Conservation (phyloP, 2,329 filamentous ascomycete genomes). For the Fusarium devonianum region DNA sequence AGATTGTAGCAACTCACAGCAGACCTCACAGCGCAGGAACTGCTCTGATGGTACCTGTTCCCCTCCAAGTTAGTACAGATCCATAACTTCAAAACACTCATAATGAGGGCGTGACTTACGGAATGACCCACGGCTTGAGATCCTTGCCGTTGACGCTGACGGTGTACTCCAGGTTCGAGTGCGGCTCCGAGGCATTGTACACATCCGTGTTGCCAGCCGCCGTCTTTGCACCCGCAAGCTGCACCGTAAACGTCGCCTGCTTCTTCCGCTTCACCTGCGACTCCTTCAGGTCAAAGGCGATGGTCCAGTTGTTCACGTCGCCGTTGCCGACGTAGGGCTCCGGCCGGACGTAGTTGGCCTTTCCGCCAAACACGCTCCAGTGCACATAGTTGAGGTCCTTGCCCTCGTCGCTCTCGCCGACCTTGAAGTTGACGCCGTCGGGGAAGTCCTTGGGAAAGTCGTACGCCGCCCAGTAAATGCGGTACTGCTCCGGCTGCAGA, state of each 20-base stretch:
- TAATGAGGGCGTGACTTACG: conserved; percentile 47
- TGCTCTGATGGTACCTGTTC: conserved; percentile 39
- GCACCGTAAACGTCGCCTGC: conserved; percentile 66
- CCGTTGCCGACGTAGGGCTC: conserved; percentile 52
- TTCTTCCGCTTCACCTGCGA: conserved; percentile 51
- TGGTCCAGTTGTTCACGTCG: conserved; percentile 66
- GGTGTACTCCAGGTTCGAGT: conserved; percentile 59
- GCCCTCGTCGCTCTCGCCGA: conserved; percentile 58
- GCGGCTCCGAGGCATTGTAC: conserved; percentile 61
- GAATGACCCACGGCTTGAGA: conserved; percentile 63
- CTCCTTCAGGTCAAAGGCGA: conserved; percentile 58
- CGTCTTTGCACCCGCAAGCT: conserved; percentile 68
- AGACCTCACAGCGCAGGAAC: conserved; percentile 66
- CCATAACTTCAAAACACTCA: no score
- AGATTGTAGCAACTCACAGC: conserved; percentile 69
- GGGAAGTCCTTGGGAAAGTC: conserved; percentile 68
- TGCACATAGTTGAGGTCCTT: conserved; percentile 69
- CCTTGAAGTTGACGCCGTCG: conserved; percentile 62
- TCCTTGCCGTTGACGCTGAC: conserved; percentile 51
- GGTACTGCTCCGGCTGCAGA: conserved; percentile 62
- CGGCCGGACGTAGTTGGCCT: conserved; percentile 56
- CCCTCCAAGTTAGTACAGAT: not conserved
- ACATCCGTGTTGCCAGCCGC: conserved; percentile 67
- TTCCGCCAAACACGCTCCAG: conserved; percentile 68
- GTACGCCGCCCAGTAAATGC: conserved; percentile 67